Evolutionary conservation across 2,329 filamentous ascomycete genomes (phyloP).

Genomic region (Neofusicoccum sp.): DNA sequence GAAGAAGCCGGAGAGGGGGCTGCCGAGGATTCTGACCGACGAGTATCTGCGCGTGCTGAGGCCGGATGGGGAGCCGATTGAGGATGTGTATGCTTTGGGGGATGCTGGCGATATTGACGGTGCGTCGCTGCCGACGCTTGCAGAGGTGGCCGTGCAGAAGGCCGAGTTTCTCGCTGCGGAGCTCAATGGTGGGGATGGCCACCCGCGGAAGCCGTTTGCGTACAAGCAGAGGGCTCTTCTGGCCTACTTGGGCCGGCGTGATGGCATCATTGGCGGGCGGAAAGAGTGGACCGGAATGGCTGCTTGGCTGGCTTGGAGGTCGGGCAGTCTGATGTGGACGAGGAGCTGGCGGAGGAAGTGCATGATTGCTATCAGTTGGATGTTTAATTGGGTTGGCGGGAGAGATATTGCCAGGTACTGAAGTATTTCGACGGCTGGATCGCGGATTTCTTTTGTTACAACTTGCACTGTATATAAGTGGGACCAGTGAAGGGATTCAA

Average conservation of each 20-base stretch:
- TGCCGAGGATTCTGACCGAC: constrained; percentile 42
- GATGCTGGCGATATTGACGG: constrained; percentile 45
- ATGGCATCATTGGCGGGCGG: constrained; percentile 42
- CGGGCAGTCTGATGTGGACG: constrained; percentile 41
- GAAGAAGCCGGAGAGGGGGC: constrained; percentile 36
- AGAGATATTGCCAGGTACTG: constrained; percentile 9
- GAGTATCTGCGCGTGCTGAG: constrained; percentile 34
- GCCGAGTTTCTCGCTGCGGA: constrained; percentile 38
- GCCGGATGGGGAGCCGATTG: constrained; percentile 32
- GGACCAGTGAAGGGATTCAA: no score
- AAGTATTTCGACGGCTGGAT: no score
- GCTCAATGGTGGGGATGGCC: constrained; percentile 41
- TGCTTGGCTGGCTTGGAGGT: constrained; percentile 50
- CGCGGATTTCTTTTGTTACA: no score
- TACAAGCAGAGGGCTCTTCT: constrained; percentile 44
- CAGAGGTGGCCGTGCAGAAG: constrained; percentile 45
- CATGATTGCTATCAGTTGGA: constrained; percentile 30
- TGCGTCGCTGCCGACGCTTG: constrained; percentile 37
- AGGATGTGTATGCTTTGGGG: constrained; percentile 35
- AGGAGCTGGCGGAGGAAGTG: constrained; percentile 37
- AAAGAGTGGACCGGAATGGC: constrained; percentile 43
- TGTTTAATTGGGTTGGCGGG: constrained; percentile 8
- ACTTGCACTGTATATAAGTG: no score
- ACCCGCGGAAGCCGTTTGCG: constrained; percentile 49
- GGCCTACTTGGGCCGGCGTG: constrained; percentile 47